These are phyloP conservation scores for Achaetomiella virescens DNA, from an alignment of 495 filamentous ascomycete genomes.

Conservation along the genomic window DNA sequence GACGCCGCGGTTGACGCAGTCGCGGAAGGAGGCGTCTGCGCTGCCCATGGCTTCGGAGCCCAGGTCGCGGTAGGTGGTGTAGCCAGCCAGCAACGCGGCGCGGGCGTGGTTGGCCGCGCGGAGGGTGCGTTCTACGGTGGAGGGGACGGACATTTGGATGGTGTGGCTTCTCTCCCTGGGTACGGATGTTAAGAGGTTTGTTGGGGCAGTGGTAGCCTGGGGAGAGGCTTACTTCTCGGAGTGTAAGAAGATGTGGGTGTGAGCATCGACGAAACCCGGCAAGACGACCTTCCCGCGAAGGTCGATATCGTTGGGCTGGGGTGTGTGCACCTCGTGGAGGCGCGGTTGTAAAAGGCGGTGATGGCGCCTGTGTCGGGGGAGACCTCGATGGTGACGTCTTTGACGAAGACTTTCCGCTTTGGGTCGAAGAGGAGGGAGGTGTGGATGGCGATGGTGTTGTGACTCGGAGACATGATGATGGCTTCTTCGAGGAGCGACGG, in stretches of 20 bases:
- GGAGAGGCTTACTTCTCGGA: constrained; percentile 29
- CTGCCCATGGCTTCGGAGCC: constrained; percentile 44
- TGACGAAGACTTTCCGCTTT: constrained; percentile 38
- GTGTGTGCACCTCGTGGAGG: constrained; percentile 4
- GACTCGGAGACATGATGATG: constrained; percentile 4
- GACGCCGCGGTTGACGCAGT: constrained; percentile 46
- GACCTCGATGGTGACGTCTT: constrained; percentile 37
- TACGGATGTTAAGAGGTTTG: background rate
- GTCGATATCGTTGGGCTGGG: constrained; percentile 32
- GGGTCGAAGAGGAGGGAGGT: constrained; percentile 46
- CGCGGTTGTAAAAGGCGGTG: constrained; percentile 28
- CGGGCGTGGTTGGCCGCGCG: constrained; percentile 46
- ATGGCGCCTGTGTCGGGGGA: constrained; percentile 39
- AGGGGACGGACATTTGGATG: constrained; percentile 48
- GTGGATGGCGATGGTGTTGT: constrained; percentile 33
- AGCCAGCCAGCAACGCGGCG: constrained; percentile 46
- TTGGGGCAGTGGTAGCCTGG: background rate
- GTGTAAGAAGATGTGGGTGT: constrained; percentile 51
- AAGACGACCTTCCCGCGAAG: constrained; percentile 42
- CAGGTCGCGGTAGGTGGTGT: constrained; percentile 51
- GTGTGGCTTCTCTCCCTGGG: constrained; percentile 30
- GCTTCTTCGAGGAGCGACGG: background rate
- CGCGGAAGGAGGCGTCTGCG: constrained; percentile 39
- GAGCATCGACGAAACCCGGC: constrained; percentile 48
- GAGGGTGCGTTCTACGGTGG: constrained; percentile 42